A percentile compares a stretch with the other conserved stretches of the same genome.
phyloP scores from a whole-genome alignment of 495 filamentous ascomycete genomes.

The Penicillium canescens region DNA sequence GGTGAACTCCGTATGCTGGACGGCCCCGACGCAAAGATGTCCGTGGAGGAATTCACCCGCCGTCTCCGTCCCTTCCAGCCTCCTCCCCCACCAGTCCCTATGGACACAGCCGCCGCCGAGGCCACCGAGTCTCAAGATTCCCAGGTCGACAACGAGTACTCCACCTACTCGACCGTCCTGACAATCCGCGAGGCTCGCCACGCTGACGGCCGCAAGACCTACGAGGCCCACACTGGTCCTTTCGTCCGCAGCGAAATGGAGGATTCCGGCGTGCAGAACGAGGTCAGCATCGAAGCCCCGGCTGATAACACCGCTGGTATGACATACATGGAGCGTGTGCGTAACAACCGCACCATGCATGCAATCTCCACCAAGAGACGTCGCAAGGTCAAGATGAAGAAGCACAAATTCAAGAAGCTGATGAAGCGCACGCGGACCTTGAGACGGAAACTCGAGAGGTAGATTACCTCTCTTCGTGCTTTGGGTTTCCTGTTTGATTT shows the following conservation, averaged over 20 bases:
- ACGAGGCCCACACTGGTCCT: slow-evolving; percentile 49
- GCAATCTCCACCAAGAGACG: slow-evolving; percentile 86
- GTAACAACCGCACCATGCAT: slow-evolving; percentile 45
- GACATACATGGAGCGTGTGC: slow-evolving; percentile 44
- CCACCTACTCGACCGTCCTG: slow-evolving; percentile 74
- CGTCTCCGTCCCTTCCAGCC: slow-evolving; percentile 75
- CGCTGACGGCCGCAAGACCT: slow-evolving; percentile 65
- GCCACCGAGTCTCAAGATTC: slow-evolving; percentile 21
- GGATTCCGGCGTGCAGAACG: slow-evolving; percentile 24
- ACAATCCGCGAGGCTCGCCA: slow-evolving; percentile 78
- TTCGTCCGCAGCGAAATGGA: slow-evolving; percentile 42
- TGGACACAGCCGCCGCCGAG: slow-evolving; percentile 29
- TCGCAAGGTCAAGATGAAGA: slow-evolving; percentile 97
- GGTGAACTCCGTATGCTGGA: slow-evolving; percentile 52
- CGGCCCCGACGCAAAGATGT: slow-evolving; percentile 38
- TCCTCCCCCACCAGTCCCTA: slow-evolving; percentile 70
- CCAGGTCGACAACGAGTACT: slow-evolving; percentile 39
- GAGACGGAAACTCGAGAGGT: slow-evolving; percentile 80
- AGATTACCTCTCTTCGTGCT: slow-evolving; percentile 18
- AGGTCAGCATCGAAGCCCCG: slow-evolving; percentile 37
- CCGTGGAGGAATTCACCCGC: slow-evolving; percentile 52
- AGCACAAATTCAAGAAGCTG: slow-evolving; percentile 99
- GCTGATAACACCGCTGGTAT: slow-evolving; percentile 24
- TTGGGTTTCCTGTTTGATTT: slow-evolving; percentile 9
- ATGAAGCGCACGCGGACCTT: slow-evolving; percentile 87